A percentile compares a stretch with the other conserved stretches of the same genome.
phyloP scores from a whole-genome alignment of 1,284 basidiomycete genomes.

The Porodaedalea pini region DNA sequence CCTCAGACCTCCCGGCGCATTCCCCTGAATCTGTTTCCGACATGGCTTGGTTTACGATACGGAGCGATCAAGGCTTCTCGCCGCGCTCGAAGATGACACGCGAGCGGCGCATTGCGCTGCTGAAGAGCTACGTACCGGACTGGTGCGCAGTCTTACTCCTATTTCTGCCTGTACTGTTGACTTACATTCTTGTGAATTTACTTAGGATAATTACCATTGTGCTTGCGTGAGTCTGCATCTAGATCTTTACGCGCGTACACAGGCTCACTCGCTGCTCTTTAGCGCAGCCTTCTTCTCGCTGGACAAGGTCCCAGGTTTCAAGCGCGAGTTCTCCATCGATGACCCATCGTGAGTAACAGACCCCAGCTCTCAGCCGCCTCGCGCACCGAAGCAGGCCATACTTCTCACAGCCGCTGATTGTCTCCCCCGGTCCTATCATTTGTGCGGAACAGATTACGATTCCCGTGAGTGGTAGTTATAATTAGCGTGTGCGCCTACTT shows the following conservation, averaged over 20 bases:
- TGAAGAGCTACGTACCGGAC: constrained; percentile 66
- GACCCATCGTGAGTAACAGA: constrained; percentile 70
- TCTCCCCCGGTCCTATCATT: not conserved
- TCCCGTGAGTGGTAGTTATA: constrained; percentile 47
- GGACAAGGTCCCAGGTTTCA: constrained; percentile 74
- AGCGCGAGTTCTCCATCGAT: constrained; percentile 77
- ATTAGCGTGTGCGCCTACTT: not conserved
- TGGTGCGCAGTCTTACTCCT: constrained; percentile 46
- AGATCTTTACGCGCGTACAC: not conserved
- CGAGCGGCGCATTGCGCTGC: constrained; percentile 29
- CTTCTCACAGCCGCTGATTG: not conserved
- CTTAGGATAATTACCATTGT: constrained; percentile 64
- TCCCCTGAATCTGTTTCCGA: not conserved
- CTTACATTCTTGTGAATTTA: not conserved
- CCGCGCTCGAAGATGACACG: constrained; percentile 5
- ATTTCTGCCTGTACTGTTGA: constrained; percentile 10
- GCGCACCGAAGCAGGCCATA: not conserved
- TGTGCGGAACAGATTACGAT: constrained; percentile 37
- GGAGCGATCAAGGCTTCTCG: not conserved
- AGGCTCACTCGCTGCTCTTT: constrained; percentile 14
- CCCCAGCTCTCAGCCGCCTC: not conserved
- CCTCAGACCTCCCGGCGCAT: too few relatives aligned
- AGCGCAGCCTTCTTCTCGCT: constrained; percentile 69
- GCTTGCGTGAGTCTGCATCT: constrained; percentile 53
- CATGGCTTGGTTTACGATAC: constrained; percentile 18